phyloP scores from a whole-genome alignment of 2,329 filamentous ascomycete species.

The Penicillium fuscoglaucum region DNA sequence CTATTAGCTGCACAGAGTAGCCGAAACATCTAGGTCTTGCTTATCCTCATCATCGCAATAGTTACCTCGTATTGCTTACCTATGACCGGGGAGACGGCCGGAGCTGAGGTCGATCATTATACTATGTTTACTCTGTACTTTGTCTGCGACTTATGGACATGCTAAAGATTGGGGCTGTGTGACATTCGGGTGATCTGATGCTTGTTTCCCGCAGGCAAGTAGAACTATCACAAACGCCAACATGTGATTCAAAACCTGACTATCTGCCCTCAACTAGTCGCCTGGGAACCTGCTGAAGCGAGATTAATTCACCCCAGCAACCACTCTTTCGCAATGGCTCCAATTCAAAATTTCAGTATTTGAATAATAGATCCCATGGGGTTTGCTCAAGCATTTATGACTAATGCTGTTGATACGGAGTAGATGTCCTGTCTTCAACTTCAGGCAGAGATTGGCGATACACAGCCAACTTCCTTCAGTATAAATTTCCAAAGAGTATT shows the following conservation, averaged over 20 bases:
- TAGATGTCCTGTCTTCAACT: neutral
- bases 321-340: neutral
- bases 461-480: neutral
- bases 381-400: neutral
- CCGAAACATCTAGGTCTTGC: constrained; percentile 1
- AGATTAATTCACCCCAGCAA: neutral
- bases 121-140: neutral
- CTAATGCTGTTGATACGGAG: neutral
- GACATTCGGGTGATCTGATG: constrained; percentile 14
- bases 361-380: neutral
- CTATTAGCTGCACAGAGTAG: neutral
- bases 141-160: neutral
- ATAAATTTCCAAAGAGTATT: too few relatives aligned
- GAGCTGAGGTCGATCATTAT: neutral
- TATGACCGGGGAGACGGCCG: neutral
- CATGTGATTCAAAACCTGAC: constrained; percentile 11
- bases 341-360: neutral
- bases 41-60: neutral
- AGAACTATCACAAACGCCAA: constrained; percentile 10
- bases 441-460: neutral
- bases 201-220: constrained; percentile 13
- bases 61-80: neutral
- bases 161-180: constrained; percentile 5
- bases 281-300: neutral
- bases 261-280: neutral